Conservation (phyloP, 495 filamentous ascomycete genomes). For the Lentithecium fluviatile region DNA sequence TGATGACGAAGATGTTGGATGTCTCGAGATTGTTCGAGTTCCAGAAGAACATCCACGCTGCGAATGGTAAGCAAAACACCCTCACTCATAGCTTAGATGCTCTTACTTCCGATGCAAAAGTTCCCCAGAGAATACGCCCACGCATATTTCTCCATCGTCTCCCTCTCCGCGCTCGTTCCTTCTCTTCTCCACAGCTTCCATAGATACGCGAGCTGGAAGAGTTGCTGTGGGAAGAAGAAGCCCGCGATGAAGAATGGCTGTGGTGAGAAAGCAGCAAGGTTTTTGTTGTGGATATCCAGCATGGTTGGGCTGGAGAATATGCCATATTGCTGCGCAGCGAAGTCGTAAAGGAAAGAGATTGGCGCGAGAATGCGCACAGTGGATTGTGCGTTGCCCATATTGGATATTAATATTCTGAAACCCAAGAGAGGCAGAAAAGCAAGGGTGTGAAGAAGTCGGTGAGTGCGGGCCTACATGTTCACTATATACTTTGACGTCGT, state of each 20-base stretch:
- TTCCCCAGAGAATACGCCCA: constrained; percentile 53
- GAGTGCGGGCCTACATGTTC: too few species aligned
- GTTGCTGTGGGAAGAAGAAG: constrained; percentile 57
- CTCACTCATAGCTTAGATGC: background rate
- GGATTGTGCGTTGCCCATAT: constrained; percentile 39
- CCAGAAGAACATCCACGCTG: constrained; percentile 60
- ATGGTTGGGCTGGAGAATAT: constrained; percentile 51
- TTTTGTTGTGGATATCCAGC: constrained; percentile 52
- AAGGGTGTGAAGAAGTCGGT: too few species aligned
- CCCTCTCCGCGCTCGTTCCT: constrained; percentile 37
- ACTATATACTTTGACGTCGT: too few species aligned
- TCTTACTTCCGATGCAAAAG: constrained; percentile 51
- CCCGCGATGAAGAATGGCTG: constrained; percentile 54
- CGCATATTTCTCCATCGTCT: constrained; percentile 47
- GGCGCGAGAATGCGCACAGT: constrained; percentile 45
- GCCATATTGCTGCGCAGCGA: constrained; percentile 52
- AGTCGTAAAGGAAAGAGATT: constrained; percentile 50
- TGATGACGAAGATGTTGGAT: constrained; percentile 51
- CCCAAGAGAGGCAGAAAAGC: too few species aligned
- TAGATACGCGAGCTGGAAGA: constrained; percentile 54
- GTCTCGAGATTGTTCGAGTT: constrained; percentile 47
- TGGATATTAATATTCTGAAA: too few species aligned
- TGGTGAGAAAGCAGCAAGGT: constrained; percentile 53
- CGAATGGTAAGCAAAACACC: background rate
- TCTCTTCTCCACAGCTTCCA: constrained; percentile 48